Percentiles rank a stretch among this genome's conserved stretches.
Conservation (phyloP, 2,329 filamentous ascomycete genomes). For the Davidsoniella virescens region DNA sequence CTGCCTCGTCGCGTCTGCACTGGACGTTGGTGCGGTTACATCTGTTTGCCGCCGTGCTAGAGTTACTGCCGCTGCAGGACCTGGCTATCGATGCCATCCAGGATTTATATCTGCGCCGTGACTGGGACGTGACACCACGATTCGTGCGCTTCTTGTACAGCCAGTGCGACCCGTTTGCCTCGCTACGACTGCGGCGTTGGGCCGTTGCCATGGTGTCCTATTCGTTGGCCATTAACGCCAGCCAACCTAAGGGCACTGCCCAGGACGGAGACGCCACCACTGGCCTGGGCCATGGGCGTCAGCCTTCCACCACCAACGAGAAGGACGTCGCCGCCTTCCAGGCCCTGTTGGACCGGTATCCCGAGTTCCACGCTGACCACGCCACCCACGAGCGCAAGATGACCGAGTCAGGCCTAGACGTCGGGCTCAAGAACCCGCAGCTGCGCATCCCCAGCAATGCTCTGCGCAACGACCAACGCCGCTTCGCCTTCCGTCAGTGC, state of each 20-base stretch:
- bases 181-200: constrained; percentile 40
- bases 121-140: constrained; percentile 39
- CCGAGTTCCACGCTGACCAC: constrained; percentile 35
- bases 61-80: constrained; percentile 36
- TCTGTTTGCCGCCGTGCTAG: constrained; percentile 37
- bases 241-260: constrained; percentile 15
- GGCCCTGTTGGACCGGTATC: constrained; percentile 26
- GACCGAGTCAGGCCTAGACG: constrained; percentile 31
- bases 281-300: too few relatives aligned
- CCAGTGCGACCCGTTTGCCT: constrained; percentile 32
- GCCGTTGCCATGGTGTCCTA: constrained; percentile 45
- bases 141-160: constrained; percentile 37
- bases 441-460: constrained; percentile 40
- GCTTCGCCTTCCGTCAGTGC: constrained; percentile 44
- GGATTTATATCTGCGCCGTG: constrained; percentile 39
- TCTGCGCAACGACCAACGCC: constrained; percentile 38
- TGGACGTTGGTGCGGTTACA: constrained; percentile 41
- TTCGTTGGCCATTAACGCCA: constrained; percentile 25
- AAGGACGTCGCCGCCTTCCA: constrained; percentile 23
- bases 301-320: constrained; percentile 17
- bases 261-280: too few relatives aligned
- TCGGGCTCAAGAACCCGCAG: constrained; percentile 44
- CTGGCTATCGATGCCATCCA: constrained; percentile 41
- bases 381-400: constrained; percentile 36
- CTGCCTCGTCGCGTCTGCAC: constrained; percentile 27